Evolutionary conservation across 2,329 filamentous ascomycete species (phyloP), one percentile per base, ranked within the genome.

Genomic region (Nemania serpens): DNA sequence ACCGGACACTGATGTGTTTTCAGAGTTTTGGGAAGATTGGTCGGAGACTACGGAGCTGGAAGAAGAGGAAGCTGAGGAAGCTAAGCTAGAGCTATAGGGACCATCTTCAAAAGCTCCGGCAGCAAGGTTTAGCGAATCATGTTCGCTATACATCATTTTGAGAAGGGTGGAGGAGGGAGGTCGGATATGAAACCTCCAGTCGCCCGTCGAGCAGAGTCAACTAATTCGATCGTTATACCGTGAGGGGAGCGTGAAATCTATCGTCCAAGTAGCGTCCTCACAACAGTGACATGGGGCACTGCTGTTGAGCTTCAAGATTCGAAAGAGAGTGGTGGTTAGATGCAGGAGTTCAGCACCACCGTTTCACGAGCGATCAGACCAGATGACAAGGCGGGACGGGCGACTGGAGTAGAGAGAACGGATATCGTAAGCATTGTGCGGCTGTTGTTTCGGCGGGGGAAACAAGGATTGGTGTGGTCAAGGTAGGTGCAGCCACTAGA

Each of bases 21-120:
- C 86, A 55, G 90, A 91, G 64, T 82, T 81, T 77, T 91, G 88
- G 18, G 86, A 88, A 58, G 87, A 88, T 52, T 81, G 84, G 71
- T 89, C 82, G 67, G 91, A 95, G 82, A 91, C 95, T 69, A 92
- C 82, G 36, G 91, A 95, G 58, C 87, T 85, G 59, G 88, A 85
- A 18, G 90, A 93, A 58, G 89, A 89, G 33, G 91, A 92, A 60
- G 89, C 86, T 68, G 90, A 91, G 58, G 89, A 89, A 72, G 88
- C 86, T 81, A 92, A 79, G 43, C 89, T 88, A 61, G 87, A 84
- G 74, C 84, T 85, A 77, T 91, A 93, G 66, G 87, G 84, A 62
- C 78, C 78, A 79, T 83, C 81, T 74, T 74, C 78, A 71, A 78
- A 76, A 68, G 77, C 73, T 65, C 76, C 74, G 75, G 79, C 75